Conservation (phyloP, 345 rosid genomes). For the rapeseed (Brassica napus) region Da-Ae NC_063445.1:9005501-9006000, state of each 20-base stretch:
- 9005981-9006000: neutral
- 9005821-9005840: neutral
- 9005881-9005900: neutral
- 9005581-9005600: neutral
- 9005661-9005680: constrained; percentile 12
- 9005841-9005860: constrained; percentile 3
- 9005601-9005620: neutral
- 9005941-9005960: neutral
- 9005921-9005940: neutral
- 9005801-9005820: neutral
- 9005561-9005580: neutral
- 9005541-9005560: neutral
- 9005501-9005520: neutral
- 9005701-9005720: constrained; percentile 3
- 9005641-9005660: neutral
- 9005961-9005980: neutral
- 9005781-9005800: neutral
- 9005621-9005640: neutral
- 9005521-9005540: neutral
- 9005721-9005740: neutral
- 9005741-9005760: neutral
- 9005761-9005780: neutral
- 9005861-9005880: neutral
- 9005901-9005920: neutral
- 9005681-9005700: neutral